Evolutionary conservation across 352 stramenopile species (phyloP).

Genomic region (Saprolegnia parasitica): DNA sequence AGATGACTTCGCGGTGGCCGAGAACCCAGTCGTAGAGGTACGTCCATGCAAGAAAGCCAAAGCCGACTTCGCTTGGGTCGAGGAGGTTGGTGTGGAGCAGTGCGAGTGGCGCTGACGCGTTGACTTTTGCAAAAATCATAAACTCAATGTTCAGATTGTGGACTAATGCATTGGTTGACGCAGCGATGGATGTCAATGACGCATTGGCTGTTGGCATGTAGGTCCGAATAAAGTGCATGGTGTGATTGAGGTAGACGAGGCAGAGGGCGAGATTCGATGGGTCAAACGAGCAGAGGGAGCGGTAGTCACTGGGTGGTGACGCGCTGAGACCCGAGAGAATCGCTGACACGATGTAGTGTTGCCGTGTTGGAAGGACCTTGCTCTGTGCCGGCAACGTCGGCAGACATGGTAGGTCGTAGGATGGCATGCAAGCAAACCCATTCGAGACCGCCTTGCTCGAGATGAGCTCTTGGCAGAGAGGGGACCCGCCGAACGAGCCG

Average conservation of each 20-base stretch:
- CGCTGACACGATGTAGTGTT: background rate
- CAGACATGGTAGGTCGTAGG: background rate
- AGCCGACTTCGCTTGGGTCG: constrained; percentile 3
- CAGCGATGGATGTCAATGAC: background rate
- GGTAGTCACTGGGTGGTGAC: background rate
- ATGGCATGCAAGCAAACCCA: background rate
- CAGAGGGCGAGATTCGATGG: background rate
- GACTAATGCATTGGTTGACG: background rate
- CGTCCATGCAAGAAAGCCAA: constrained; percentile 14
- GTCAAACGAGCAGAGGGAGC: background rate
- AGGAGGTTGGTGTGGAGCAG: constrained; percentile 9
- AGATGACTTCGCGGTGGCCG: constrained; percentile 17
- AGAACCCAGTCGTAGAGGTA: constrained; percentile 27
- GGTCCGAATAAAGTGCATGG: background rate
- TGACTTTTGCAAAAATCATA: background rate
- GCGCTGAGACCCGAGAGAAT: background rate
- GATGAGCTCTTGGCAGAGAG: constrained; percentile 1
- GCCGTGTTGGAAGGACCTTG: constrained; percentile 2
- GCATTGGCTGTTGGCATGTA: background rate
- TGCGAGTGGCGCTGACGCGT: background rate
- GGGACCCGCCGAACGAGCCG: background rate
- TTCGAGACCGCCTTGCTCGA: background rate
- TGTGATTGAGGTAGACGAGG: constrained; percentile 8
- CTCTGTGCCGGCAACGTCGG: background rate
- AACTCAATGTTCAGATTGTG: constrained; percentile 7